phyloP scores from a whole-genome alignment of 73 alveolate genomes.

The Paramecium sexaurelia region DNA sequence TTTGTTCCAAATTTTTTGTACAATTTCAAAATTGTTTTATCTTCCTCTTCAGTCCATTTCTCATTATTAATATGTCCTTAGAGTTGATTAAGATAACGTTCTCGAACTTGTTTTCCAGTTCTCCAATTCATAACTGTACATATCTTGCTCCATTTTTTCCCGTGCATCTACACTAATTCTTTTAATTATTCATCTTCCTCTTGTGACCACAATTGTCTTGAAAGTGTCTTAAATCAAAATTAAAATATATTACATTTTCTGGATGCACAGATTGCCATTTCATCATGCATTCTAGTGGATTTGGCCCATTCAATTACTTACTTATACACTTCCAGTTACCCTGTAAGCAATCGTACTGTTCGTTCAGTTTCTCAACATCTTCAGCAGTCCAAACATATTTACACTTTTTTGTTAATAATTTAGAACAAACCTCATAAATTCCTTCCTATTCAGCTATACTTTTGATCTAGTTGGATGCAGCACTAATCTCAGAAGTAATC shows the following conservation, averaged over 20 bases:
- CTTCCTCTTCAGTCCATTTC: conserved; percentile 58
- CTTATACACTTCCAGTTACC: conserved; percentile 34
- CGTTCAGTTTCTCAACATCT: conserved; percentile 4
- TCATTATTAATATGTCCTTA: conserved; percentile 13
- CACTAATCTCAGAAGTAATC: background rate
- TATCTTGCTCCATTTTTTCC: conserved; percentile 56
- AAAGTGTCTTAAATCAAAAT: background rate
- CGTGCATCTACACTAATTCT: conserved; percentile 18
- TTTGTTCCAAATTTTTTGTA: conserved; percentile 52
- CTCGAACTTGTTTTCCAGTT: conserved; percentile 56
- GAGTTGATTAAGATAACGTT: conserved; percentile 34
- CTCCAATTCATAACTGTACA: conserved; percentile 56
- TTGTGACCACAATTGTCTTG: conserved; percentile 27
- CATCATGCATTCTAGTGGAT: conserved; percentile 1
- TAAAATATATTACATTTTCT: background rate
- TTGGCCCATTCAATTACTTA: background rate
- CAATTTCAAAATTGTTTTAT: conserved; percentile 5
- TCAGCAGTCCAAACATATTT: conserved; percentile 21
- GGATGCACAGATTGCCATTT: conserved; percentile 25
- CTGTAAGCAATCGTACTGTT: background rate
- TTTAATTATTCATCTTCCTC: conserved; percentile 39
- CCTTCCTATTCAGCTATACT: background rate
- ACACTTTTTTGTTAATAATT: background rate
- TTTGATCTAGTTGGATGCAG: background rate
- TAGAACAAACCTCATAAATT: background rate